A percentile compares a stretch with the other conserved stretches of the same genome.
These are phyloP conservation scores for Candida buenavistaensis DNA, from an alignment of 1,139 yeast species.

Conservation along the genomic window DNA sequence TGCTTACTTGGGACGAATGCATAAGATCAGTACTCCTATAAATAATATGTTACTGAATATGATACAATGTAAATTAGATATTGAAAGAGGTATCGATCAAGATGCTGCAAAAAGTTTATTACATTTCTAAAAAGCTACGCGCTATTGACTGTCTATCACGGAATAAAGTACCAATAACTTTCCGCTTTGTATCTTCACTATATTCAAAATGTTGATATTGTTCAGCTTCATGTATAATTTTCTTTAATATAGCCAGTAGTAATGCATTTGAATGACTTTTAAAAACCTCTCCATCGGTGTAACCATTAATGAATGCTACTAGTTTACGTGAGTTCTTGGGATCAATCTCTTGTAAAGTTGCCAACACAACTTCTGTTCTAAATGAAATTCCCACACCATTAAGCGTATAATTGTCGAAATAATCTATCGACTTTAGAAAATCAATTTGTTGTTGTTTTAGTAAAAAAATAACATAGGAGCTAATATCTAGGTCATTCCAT, in stretches of 20 bases:
- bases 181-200: conserved; percentile 18
- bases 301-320: conserved; percentile 36
- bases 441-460: conserved; percentile 39
- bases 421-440: conserved; percentile 53
- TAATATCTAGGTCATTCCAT: conserved; percentile 73
- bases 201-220: conserved; percentile 18
- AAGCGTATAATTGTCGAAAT: conserved; percentile 74
- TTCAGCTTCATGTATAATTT: conserved; percentile 24
- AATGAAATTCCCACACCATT: conserved; percentile 57
- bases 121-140: conserved; percentile 8
- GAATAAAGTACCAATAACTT: conserved; percentile 24
- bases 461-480: conserved; percentile 37
- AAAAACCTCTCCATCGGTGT: conserved; percentile 46
- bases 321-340: conserved; percentile 34
- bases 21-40: conserved; percentile 40
- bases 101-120: conserved; percentile 13
- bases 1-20: conserved; percentile 48
- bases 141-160: conserved; percentile 26
- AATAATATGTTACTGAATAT: conserved; percentile 51
- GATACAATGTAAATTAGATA: conserved; percentile 43
- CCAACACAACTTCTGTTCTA: conserved; percentile 74
- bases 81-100: conserved; percentile 32
- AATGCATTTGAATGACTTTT: conserved; percentile 26
- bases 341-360: conserved; percentile 50
- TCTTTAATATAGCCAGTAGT: conserved; percentile 33